Evolutionary conservation across 2,329 filamentous ascomycete species (phyloP).

Genomic region (Kalaharituber pfeilii): DNA sequence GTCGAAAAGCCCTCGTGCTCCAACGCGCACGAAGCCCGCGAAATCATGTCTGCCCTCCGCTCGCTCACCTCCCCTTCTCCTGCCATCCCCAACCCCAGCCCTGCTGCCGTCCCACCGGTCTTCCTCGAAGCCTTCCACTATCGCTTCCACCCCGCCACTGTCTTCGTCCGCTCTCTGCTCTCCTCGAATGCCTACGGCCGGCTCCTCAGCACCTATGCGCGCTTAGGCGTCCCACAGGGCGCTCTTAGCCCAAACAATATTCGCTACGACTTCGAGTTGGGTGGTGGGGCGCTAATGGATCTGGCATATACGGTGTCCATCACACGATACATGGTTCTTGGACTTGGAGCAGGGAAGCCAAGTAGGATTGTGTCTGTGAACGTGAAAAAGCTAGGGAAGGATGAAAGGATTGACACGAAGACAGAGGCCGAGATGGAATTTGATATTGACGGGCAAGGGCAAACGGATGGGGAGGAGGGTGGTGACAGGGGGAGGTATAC

Average conservation of each 20-base stretch:
- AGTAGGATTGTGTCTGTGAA: constrained; percentile 10
- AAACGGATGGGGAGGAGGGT: too few species aligned
- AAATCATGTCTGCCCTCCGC: background rate
- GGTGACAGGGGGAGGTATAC: background rate
- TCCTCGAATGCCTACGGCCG: constrained; percentile 24
- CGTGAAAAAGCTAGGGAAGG: background rate
- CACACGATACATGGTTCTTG: constrained; percentile 29
- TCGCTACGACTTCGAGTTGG: constrained; percentile 30
- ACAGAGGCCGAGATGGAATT: constrained; percentile 1
- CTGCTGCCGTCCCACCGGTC: background rate
- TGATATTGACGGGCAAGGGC: background rate
- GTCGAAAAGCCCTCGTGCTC: constrained; percentile 38
- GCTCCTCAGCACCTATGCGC: constrained; percentile 26
- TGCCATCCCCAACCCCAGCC: background rate
- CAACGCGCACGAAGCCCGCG: constrained; percentile 31
- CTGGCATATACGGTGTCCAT: constrained; percentile 21
- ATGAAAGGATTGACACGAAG: constrained; percentile 1
- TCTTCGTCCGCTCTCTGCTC: constrained; percentile 29
- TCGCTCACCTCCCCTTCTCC: background rate
- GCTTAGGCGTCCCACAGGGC: constrained; percentile 24
- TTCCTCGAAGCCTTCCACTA: constrained; percentile 37
- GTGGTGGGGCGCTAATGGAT: constrained; percentile 28
- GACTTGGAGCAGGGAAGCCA: constrained; percentile 24
- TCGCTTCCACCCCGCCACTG: constrained; percentile 35
- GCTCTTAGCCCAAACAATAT: constrained; percentile 29